These are phyloP conservation scores for Aspergillus sclerotialis DNA, from an alignment of 2,329 filamentous ascomycete species.

Conservation along the genomic window DNA sequence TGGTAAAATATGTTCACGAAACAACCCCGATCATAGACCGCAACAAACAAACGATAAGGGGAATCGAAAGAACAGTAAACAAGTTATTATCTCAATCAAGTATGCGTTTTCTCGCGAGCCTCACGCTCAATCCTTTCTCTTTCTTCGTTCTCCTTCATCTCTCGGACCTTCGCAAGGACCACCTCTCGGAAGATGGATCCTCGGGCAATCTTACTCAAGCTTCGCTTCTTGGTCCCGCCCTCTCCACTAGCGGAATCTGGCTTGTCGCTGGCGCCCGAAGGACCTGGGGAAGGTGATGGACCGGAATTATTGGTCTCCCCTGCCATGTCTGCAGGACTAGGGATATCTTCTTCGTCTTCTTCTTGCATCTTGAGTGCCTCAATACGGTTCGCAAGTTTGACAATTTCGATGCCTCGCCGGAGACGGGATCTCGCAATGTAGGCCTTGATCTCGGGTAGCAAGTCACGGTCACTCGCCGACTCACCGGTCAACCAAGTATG, in stretches of 20 bases:
- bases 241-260: conserved; percentile 12
- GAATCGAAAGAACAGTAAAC: conserved; percentile 13
- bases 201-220: conserved; percentile 53
- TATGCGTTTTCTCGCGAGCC: conserved; percentile 34
- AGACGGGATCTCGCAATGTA: conserved; percentile 89
- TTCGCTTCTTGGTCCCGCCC: conserved; percentile 39
- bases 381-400: conserved; percentile 94
- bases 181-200: conserved; percentile 87
- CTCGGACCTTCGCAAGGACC: conserved; percentile 84
- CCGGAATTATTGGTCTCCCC: conserved; percentile 41
- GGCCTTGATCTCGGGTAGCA: conserved; percentile 92
- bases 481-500: conserved; percentile 88
- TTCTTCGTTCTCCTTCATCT: conserved; percentile 83
- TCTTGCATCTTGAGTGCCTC: conserved; percentile 90
- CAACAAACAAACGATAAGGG: conserved; percentile 2
- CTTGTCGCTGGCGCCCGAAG: conserved; percentile 9
- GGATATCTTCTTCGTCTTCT: conserved; percentile 69
- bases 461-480: conserved; percentile 89
- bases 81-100: conserved; percentile 15
- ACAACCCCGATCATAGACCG: conserved; percentile 9
- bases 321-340: conserved; percentile 52
- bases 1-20: conserved; percentile 22
- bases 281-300: conserved; percentile 19
- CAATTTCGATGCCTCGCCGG: conserved; percentile 86
- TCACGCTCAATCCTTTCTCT: conserved; percentile 60